phyloP scores from a whole-genome alignment of 1,284 basidiomycete genomes.

The Malassezia brasiliensis region DNA sequence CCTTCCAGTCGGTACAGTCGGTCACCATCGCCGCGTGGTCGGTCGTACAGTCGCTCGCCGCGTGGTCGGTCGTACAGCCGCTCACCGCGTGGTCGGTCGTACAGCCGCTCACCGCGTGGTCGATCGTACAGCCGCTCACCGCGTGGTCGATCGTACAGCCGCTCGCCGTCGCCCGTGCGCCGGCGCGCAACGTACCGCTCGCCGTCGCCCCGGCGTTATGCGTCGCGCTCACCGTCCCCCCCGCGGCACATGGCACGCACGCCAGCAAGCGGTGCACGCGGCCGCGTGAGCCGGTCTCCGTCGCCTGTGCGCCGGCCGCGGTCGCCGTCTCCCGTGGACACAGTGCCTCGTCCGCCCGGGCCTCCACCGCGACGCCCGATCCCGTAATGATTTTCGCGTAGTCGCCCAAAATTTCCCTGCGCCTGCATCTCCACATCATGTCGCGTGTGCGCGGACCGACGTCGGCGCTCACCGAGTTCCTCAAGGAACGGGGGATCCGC shows the following conservation, averaged over 20 bases:
- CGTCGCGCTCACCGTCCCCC: background rate
- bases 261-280: too few species aligned
- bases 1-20: conserved; percentile 9
- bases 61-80: conserved; percentile 12
- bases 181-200: background rate
- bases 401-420: too few species aligned
- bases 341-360: conserved; percentile 4
- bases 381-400: background rate
- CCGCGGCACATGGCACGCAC: background rate
- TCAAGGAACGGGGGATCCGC: conserved; percentile 51
- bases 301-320: background rate
- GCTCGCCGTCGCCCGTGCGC: background rate
- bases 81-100: conserved; percentile 9
- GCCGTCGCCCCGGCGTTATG: too few species aligned
- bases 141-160: conserved; percentile 8
- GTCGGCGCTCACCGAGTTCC: conserved; percentile 81
- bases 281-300: background rate
- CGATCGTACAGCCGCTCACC: conserved; percentile 11
- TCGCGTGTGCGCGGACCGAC: conserved; percentile 66
- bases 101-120: conserved; percentile 11
- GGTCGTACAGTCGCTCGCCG: conserved; percentile 14
- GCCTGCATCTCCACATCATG: background rate
- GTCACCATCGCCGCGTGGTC: conserved; percentile 8
- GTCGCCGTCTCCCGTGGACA: background rate
- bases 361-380: conserved; percentile 5